Evolutionary conservation across 805 yeast species (phyloP).

Genomic region (Sporopachydermia quercuum): DNA sequence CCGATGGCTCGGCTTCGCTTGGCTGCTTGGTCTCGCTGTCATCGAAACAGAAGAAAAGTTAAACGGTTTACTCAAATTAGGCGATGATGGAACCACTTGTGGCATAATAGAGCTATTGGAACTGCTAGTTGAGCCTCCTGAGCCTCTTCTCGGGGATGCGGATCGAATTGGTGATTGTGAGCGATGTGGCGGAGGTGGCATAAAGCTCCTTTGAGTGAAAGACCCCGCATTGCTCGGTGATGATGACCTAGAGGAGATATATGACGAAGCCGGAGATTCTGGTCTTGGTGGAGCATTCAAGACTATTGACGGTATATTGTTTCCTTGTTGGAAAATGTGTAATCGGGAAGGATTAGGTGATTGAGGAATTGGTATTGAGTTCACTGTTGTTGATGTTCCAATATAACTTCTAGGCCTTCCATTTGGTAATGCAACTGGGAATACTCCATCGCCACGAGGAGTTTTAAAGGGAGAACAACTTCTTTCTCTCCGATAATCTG

Average conservation of each 20-base stretch:
- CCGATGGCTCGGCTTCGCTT: conserved; percentile 28
- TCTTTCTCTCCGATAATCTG: not conserved
- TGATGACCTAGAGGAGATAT: too few relatives aligned
- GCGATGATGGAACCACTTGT: not conserved
- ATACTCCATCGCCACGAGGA: not conserved
- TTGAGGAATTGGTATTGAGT: not conserved
- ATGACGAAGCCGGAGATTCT: not conserved
- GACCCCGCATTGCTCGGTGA: too few relatives aligned
- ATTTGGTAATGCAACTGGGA: not conserved
- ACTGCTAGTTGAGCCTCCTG: too few relatives aligned
- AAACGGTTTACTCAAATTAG: not conserved
- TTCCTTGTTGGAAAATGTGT: not conserved
- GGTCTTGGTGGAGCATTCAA: not conserved
- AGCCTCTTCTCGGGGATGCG: too few relatives aligned
- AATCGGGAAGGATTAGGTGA: not conserved
- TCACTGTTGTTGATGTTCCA: not conserved
- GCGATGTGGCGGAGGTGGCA: too few relatives aligned
- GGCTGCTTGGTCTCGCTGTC: not conserved
- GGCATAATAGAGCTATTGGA: too few relatives aligned
- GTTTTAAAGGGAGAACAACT: not conserved
- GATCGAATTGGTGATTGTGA: too few relatives aligned
- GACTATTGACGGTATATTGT: too few relatives aligned
- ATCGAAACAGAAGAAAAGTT: not conserved
- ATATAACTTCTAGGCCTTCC: not conserved
- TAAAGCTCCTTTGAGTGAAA: too few relatives aligned